Conservation (phyloP, 257 asterid genomes). For the Nicotiana knightiana region DNA sequence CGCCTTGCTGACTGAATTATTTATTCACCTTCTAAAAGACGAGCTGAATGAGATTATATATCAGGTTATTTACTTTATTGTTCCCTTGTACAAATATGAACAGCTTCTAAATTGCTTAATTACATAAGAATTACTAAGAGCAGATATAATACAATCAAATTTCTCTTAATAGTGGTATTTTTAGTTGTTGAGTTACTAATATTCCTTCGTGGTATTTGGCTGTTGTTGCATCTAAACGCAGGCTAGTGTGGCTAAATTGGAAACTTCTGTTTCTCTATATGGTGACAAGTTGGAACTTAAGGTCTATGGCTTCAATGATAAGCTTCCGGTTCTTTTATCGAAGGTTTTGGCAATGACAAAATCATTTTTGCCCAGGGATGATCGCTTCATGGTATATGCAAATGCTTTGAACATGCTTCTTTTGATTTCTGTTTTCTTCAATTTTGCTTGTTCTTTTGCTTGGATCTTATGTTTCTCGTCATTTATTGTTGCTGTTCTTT, state of each 20-base stretch:
- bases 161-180: neutral
- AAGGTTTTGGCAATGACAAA: constrained; percentile 65
- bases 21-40: constrained; percentile 77
- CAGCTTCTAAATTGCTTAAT: neutral
- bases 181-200: neutral
- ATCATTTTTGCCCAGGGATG: constrained; percentile 74
- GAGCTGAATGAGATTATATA: constrained; percentile 92
- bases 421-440: neutral
- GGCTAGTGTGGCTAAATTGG: constrained; percentile 96
- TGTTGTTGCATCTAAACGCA: constrained; percentile 28
- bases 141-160: neutral
- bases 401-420: neutral
- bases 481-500: neutral
- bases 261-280: constrained; percentile 76
- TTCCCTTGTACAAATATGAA: constrained; percentile 13
- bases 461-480: neutral
- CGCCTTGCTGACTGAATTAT: constrained; percentile 76
- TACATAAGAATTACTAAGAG: neutral
- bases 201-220: neutral
- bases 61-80: constrained; percentile 55
- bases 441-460: neutral
- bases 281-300: constrained; percentile 92
- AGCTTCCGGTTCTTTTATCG: constrained; percentile 78
- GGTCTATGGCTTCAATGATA: constrained; percentile 94
- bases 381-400: constrained; percentile 74